phyloP scores from a whole-genome alignment of 2,329 filamentous ascomycete genomes.

The Helotiales sp. region DNA sequence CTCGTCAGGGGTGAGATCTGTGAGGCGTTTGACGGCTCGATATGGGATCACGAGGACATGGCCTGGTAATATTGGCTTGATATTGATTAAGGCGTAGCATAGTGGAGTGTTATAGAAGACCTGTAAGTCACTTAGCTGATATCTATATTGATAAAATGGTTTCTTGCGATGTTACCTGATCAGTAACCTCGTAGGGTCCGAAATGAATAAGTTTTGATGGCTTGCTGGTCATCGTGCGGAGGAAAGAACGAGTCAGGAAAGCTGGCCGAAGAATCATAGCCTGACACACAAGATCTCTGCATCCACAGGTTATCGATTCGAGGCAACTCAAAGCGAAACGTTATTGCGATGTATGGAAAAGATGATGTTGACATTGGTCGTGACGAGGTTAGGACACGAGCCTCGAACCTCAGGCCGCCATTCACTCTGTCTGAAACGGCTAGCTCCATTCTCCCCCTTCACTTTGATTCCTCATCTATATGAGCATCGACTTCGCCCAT shows the following conservation, averaged over 20 bases:
- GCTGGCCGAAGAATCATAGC: conserved; percentile 22
- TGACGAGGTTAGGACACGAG: not conserved
- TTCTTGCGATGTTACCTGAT: conserved; percentile 62
- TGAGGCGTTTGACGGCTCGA: conserved; percentile 65
- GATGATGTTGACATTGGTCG: not conserved
- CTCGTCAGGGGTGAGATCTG: conserved; percentile 32
- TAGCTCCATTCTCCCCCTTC: conserved; percentile 7
- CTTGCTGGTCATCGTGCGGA: conserved; percentile 23
- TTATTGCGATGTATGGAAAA: conserved; percentile 1
- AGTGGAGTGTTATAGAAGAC: conserved; percentile 82
- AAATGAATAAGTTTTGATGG: conserved; percentile 57
- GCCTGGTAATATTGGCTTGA: conserved; percentile 90
- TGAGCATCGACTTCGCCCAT: conserved; percentile 8
- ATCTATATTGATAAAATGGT: not conserved
- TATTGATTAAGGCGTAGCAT: conserved; percentile 88
- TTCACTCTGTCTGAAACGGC: conserved; percentile 10
- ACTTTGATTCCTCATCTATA: conserved; percentile 5
- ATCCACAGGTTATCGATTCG: not conserved
- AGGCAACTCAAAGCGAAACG: not conserved
- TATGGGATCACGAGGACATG: conserved; percentile 89
- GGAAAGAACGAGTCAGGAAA: conserved; percentile 8
- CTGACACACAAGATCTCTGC: not conserved
- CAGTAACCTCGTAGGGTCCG: conserved; percentile 73
- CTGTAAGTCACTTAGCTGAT: conserved; percentile 43
- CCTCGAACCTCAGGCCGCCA: conserved; percentile 4